Evolutionary conservation across 768 basidiomycete genomes (phyloP).

Genomic region (Hypholoma fasciculare): DNA sequence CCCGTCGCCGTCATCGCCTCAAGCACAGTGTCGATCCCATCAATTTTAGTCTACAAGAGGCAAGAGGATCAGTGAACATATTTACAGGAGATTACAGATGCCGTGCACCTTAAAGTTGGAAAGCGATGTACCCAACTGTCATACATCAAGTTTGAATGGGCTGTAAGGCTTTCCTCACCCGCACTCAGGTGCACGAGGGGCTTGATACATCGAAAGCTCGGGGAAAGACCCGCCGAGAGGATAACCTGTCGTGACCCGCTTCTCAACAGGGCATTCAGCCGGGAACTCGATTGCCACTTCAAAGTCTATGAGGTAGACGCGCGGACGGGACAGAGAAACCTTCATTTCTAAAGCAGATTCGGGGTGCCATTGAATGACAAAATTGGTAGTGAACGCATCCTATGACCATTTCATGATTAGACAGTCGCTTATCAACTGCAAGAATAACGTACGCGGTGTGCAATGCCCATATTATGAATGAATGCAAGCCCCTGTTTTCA

Average conservation of each 20-base stretch:
- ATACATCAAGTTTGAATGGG: constrained; percentile 29
- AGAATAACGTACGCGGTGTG: constrained; percentile 23
- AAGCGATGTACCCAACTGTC: constrained; percentile 24
- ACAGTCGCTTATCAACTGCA: neutral
- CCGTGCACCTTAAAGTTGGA: constrained; percentile 14
- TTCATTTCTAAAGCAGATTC: constrained; percentile 20
- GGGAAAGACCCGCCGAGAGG: constrained; percentile 22
- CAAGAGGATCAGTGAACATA: neutral
- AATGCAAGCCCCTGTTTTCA: constrained; percentile 18
- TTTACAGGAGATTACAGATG: neutral
- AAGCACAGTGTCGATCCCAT: constrained; percentile 14
- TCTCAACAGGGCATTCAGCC: constrained; percentile 9
- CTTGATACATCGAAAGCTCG: constrained; percentile 16
- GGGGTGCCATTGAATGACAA: constrained; percentile 29
- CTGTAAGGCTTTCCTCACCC: constrained; percentile 17
- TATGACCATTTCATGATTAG: neutral
- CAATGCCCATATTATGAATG: constrained; percentile 20
- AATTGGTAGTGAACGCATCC: constrained; percentile 32
- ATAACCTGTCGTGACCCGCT: constrained; percentile 15
- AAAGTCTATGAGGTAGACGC: constrained; percentile 32
- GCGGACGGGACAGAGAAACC: constrained; percentile 18
- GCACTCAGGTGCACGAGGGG: constrained; percentile 23
- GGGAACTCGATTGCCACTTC: constrained; percentile 29
- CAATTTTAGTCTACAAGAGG: constrained; percentile 11
- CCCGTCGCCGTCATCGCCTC: constrained; percentile 4